Evolutionary conservation across 805 yeast species (phyloP).

Genomic region (Saccharomycopsis lassenensis): DNA sequence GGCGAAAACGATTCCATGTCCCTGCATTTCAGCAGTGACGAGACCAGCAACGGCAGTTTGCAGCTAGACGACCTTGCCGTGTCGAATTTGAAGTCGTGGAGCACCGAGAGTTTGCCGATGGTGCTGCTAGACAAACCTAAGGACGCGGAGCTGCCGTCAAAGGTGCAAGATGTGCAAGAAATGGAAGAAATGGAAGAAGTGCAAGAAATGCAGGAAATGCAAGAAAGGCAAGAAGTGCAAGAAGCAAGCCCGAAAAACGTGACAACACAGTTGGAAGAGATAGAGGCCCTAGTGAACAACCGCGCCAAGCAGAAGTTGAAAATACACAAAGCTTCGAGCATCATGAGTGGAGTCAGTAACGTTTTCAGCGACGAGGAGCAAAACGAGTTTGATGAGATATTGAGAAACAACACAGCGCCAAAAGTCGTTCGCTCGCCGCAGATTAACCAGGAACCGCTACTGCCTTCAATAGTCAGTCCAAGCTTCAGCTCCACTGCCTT

Average conservation of each 20-base stretch:
- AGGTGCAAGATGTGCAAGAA: not conserved
- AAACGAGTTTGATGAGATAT: constrained; percentile 8
- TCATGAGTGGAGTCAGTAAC: not conserved
- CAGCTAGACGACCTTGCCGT: no score
- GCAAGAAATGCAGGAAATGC: not conserved
- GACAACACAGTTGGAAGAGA: not conserved
- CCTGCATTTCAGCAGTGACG: no score
- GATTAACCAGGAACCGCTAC: no score
- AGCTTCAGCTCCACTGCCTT: not conserved
- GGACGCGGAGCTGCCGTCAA: not conserved
- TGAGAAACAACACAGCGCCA: constrained; percentile 1
- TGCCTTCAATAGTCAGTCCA: not conserved
- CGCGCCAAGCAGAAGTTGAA: not conserved
- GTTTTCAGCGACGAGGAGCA: constrained; percentile 11
- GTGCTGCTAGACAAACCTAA: not conserved
- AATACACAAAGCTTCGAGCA: not conserved
- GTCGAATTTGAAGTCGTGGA: no score
- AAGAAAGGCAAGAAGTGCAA: not conserved
- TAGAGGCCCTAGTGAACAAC: not conserved
- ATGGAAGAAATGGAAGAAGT: not conserved
- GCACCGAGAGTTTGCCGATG: constrained; percentile 2
- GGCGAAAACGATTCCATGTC: not conserved
- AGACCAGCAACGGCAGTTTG: no score
- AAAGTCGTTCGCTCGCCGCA: no score
- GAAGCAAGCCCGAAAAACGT: not conserved